A percentile compares a stretch with the other conserved stretches of the same genome.
Conservation (phyloP, 345 rosid species). For the Nasturtium officinale region DNA sequence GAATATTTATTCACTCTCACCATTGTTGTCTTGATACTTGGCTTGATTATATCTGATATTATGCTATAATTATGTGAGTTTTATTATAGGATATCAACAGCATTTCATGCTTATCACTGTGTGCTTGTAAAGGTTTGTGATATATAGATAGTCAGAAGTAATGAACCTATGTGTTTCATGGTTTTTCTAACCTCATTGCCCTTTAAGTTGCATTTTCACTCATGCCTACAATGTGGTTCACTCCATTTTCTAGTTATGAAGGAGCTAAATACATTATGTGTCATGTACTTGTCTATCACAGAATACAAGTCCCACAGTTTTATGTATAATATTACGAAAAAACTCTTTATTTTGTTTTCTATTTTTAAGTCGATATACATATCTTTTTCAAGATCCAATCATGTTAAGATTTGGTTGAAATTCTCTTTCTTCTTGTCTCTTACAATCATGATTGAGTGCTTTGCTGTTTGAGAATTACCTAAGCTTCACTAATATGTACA, state of each 20-base stretch:
- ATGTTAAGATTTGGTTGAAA: background rate
- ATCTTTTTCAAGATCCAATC: background rate
- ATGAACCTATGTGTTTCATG: background rate
- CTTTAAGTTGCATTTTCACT: background rate
- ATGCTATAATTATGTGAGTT: background rate
- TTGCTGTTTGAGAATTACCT: background rate
- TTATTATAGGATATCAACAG: background rate
- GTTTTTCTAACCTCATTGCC: background rate
- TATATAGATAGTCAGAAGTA: background rate
- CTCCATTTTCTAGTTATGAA: background rate
- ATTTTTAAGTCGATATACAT: background rate
- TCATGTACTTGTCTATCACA: conserved; percentile 1
- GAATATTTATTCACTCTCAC: background rate
- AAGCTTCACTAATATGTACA: background rate
- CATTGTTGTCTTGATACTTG: background rate
- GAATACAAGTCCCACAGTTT: background rate
- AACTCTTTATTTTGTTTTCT: background rate
- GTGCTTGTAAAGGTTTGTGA: background rate
- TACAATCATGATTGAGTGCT: background rate
- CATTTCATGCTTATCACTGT: background rate
- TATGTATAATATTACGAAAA: background rate
- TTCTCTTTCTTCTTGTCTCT: background rate
- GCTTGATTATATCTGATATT: background rate
- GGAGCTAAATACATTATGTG: background rate
- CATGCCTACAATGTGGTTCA: background rate